Percentiles rank a stretch among this genome's conserved stretches.
Evolutionary conservation across 2,329 filamentous ascomycete genomes (phyloP).

Genomic region (Chaetomiaceae sp.): DNA sequence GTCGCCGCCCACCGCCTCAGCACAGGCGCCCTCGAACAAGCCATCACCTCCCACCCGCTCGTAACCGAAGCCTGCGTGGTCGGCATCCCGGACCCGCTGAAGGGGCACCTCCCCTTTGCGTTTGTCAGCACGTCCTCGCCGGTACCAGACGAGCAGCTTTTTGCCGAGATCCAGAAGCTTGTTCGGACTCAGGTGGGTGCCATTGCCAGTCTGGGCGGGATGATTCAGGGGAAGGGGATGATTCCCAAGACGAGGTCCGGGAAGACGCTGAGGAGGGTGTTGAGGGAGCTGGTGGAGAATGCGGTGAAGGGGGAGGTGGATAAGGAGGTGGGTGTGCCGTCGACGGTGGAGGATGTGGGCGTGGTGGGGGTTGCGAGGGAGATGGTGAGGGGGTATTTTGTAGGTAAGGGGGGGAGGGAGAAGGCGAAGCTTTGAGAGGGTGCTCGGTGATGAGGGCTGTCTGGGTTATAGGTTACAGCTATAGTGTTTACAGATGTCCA

Average conservation of each 20-base stretch:
- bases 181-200: slow-evolving; percentile 80
- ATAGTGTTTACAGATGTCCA: no score
- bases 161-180: slow-evolving; percentile 62
- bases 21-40: slow-evolving; percentile 86
- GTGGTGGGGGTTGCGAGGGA: slow-evolving; percentile 70
- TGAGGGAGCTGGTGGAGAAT: slow-evolving; percentile 81
- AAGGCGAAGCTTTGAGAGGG: slow-evolving; percentile 40
- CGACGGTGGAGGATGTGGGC: slow-evolving; percentile 76
- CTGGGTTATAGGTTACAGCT: no score
- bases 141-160: slow-evolving; percentile 38
- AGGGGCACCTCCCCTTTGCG: slow-evolving; percentile 88
- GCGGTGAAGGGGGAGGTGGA: slow-evolving; percentile 69
- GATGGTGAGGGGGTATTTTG: slow-evolving; percentile 74
- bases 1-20: slow-evolving; percentile 91
- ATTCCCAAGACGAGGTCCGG: slow-evolving; percentile 91
- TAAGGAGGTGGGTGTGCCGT: slow-evolving; percentile 68
- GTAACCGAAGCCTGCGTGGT: slow-evolving; percentile 85
- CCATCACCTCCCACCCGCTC: slow-evolving; percentile 72
- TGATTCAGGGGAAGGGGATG: slow-evolving; percentile 79
- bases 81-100: slow-evolving; percentile 77
- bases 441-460: no score
- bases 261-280: slow-evolving; percentile 78
- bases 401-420: slow-evolving; percentile 33
- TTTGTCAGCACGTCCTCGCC: slow-evolving; percentile 63
- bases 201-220: slow-evolving; percentile 79